Conservation (phyloP, 345 rosid species). For the Rhodamnia rubescens region DNA sequence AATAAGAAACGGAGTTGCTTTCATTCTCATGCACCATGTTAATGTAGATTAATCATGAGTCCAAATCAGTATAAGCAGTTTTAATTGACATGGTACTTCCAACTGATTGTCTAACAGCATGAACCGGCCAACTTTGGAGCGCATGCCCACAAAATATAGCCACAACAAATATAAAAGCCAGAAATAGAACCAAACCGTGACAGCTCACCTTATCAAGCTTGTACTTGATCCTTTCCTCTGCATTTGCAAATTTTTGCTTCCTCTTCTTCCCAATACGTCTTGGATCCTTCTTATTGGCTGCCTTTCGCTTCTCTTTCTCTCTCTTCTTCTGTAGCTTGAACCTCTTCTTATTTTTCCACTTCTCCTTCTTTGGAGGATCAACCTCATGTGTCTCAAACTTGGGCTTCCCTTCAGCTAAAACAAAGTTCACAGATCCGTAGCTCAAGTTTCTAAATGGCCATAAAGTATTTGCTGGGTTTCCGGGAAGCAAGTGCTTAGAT, state of each 20-base stretch:
- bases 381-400: slow-evolving; percentile 61
- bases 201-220: slow-evolving; percentile 73
- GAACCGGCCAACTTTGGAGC: neutral
- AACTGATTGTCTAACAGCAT: neutral
- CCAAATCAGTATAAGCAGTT: neutral
- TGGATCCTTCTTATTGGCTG: slow-evolving; percentile 79
- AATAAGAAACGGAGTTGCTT: neutral
- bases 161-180: neutral
- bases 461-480: slow-evolving; percentile 6
- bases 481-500: neutral
- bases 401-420: slow-evolving; percentile 85
- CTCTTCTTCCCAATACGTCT: slow-evolving; percentile 56
- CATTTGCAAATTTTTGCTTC: slow-evolving; percentile 53
- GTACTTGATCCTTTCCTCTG: slow-evolving; percentile 61
- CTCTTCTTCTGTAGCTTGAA: slow-evolving; percentile 62
- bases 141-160: neutral
- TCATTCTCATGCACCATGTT: neutral
- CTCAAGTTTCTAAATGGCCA: slow-evolving; percentile 37
- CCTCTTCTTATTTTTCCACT: slow-evolving; percentile 70
- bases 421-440: slow-evolving; percentile 60
- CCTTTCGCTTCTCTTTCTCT: slow-evolving; percentile 69
- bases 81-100: neutral
- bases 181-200: neutral
- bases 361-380: slow-evolving; percentile 82
- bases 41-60: neutral